phyloP scores from a whole-genome alignment of 108 stramenopile species.

The Seminavis robusta region DNA sequence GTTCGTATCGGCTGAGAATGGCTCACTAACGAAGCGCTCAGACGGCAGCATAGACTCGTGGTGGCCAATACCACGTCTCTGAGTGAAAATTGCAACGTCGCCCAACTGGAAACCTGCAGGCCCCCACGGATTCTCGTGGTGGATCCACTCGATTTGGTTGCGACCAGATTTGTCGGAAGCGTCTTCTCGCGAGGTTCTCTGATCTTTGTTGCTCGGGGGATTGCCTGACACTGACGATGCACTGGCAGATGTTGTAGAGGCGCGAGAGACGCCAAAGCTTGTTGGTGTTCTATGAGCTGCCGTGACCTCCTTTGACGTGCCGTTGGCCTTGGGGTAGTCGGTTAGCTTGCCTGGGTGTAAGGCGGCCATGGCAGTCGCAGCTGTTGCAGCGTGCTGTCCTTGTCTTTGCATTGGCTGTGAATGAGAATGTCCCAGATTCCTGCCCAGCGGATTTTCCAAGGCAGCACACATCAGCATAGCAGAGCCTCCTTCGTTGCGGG shows the following conservation, averaged over 20 bases:
- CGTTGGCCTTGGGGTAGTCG: neutral
- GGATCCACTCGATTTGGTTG: slow-evolving; percentile 35
- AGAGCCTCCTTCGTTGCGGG: too few relatives aligned
- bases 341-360: neutral
- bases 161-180: neutral
- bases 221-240: neutral
- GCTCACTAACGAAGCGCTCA: slow-evolving; percentile 45
- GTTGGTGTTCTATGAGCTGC: neutral
- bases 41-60: slow-evolving; percentile 24
- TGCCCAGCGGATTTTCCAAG: too few relatives aligned
- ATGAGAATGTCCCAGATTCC: too few relatives aligned
- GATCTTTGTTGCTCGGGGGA: neutral
- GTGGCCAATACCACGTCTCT: slow-evolving; percentile 22
- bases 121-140: slow-evolving; percentile 72
- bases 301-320: neutral
- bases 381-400: too few relatives aligned
- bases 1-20: slow-evolving; percentile 40
- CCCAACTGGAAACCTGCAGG: slow-evolving; percentile 41
- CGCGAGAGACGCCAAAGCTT: neutral
- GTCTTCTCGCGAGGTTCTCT: neutral
- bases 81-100: slow-evolving; percentile 60
- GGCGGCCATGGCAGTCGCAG: neutral
- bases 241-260: neutral
- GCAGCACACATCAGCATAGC: too few relatives aligned
- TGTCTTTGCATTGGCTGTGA: too few relatives aligned